Percentiles rank a stretch among this genome's conserved stretches.
These are phyloP conservation scores for Casaregolazyma suthepensis DNA, from an alignment of 1,139 yeast genomes.

Conservation along the genomic window DNA sequence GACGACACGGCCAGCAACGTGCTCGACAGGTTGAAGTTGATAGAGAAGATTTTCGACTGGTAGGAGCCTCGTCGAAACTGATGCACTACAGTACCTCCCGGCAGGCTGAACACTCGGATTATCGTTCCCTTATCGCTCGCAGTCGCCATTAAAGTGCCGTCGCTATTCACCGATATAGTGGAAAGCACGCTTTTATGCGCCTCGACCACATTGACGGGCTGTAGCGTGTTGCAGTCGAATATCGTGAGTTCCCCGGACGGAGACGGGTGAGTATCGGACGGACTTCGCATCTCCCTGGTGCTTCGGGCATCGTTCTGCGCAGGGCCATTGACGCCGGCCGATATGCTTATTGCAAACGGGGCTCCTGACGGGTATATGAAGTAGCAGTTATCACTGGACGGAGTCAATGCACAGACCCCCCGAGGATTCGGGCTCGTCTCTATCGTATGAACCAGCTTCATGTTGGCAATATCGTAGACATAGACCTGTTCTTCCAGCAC, in stretches of 20 bases:
- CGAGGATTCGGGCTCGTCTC: conserved; percentile 68
- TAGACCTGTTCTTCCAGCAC: conserved; percentile 79
- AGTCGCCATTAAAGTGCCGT: conserved; percentile 81
- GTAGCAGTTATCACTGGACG: conserved; percentile 56
- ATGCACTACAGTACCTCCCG: conserved; percentile 72
- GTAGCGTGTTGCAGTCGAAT: conserved; percentile 68
- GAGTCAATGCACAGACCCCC: conserved; percentile 56
- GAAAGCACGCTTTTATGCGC: conserved; percentile 90
- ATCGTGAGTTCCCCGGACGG: conserved; percentile 80
- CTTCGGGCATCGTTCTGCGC: conserved; percentile 3
- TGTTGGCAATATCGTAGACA: conserved; percentile 79
- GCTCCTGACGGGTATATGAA: conserved; percentile 85
- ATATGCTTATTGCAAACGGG: conserved; percentile 20
- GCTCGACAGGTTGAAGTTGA: conserved; percentile 73
- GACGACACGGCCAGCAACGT: conserved; percentile 75
- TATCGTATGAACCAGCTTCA: conserved; percentile 82
- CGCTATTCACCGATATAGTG: conserved; percentile 66
- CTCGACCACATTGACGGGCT: conserved; percentile 83
- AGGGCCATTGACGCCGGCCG: conserved; percentile 7
- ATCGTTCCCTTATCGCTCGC: conserved; percentile 96
- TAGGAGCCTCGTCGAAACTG: conserved; percentile 95
- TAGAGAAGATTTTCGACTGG: conserved; percentile 80
- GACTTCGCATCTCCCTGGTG: not conserved
- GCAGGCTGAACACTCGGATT: conserved; percentile 78
- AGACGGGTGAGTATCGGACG: not conserved